These are phyloP conservation scores for Fusarium sp. DNA, from an alignment of 2,329 filamentous ascomycete species.

Conservation along the genomic window DNA sequence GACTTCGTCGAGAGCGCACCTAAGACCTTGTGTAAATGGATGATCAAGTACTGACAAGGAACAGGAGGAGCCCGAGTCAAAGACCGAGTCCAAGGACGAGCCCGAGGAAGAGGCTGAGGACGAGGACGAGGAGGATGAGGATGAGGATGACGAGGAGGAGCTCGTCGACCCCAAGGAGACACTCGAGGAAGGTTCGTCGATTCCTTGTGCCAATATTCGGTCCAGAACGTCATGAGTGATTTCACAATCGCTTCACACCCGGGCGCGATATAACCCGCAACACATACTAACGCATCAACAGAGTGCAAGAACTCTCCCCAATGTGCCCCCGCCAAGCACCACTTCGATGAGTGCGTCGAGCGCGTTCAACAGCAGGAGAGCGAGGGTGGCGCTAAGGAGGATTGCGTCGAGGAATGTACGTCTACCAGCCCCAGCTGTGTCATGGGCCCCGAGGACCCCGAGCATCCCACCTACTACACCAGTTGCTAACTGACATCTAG, in stretches of 20 bases:
- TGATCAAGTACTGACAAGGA: constrained; percentile 30
- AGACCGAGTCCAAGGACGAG: constrained; percentile 57
- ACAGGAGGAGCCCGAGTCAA: constrained; percentile 60
- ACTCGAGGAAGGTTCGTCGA: constrained; percentile 86
- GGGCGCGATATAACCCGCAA: constrained; percentile 18
- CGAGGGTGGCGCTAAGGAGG: constrained; percentile 82
- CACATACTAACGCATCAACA: constrained; percentile 55
- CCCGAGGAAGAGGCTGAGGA: constrained; percentile 54
- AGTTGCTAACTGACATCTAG: constrained; percentile 58
- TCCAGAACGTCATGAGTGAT: constrained; percentile 32
- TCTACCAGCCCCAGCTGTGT: constrained; percentile 13
- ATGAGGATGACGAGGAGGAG: constrained; percentile 83
- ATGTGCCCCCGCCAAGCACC: constrained; percentile 92
- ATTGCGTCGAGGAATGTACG: constrained; percentile 99
- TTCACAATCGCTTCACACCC: constrained; percentile 29
- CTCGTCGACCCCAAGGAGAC: constrained; percentile 89
- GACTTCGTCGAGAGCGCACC: background rate
- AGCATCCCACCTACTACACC: background rate
- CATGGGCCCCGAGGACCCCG: constrained; percentile 11
- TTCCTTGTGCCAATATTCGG: background rate
- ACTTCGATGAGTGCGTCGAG: constrained; percentile 98
- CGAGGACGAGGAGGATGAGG: constrained; percentile 65
- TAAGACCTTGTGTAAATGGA: background rate
- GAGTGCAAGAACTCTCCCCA: constrained; percentile 89
- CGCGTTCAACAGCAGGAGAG: constrained; percentile 77